Evolutionary conservation across 2,329 filamentous ascomycete genomes (phyloP), one percentile per base, ranked within the genome.

Genomic region (Verticillium nubilum): DNA sequence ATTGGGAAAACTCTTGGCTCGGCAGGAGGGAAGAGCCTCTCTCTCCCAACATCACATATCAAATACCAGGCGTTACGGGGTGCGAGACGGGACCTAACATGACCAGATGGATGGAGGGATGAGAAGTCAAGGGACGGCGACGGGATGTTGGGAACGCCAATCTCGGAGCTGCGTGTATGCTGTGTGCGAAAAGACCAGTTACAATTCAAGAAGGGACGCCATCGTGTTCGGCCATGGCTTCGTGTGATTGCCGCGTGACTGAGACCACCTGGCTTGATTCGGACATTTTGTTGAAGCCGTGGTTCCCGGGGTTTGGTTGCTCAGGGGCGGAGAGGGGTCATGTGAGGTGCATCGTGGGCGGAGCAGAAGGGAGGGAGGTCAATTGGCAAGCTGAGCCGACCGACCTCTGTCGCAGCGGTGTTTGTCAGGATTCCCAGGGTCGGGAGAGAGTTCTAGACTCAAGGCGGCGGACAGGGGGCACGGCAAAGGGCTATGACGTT

Each of bases 341-440:
- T 75, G 42, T 47, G 42, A 47, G 42, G n/a, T 47, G 42, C 42
- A 23, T 47, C 42, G 42, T 47, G 42, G 42, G 42, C 42, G 42
- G 42, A 47, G 42, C 42, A 19, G 42, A 47, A 31, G 28, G 28
- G 28, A 31, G 28, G 19, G 19, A 47, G 42, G 42, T 47, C 42
- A 47, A 23, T 47, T 47, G 42, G 42, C 42, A 3, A 10, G 29
- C 42, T 23, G 42, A 47, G 19, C 17, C 42, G 42, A 19, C 29
- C 29, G 29, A 31, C 9, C n/a, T n/a, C n/a, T 37, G 33, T 37
- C n/a, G 5, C 29, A 31, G 42, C 35, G 35, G 35, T 37, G 35
- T 37, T 37, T 13, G 17, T n/a, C 17, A 4, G 35, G 15, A 29
- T 23, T 28, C 27, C 26, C 26, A 9, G 15, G 52, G 17, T 17